Evolutionary conservation across 139 green algal species (phyloP).

Genomic region (Pseudopediastrum boryanum): DNA sequence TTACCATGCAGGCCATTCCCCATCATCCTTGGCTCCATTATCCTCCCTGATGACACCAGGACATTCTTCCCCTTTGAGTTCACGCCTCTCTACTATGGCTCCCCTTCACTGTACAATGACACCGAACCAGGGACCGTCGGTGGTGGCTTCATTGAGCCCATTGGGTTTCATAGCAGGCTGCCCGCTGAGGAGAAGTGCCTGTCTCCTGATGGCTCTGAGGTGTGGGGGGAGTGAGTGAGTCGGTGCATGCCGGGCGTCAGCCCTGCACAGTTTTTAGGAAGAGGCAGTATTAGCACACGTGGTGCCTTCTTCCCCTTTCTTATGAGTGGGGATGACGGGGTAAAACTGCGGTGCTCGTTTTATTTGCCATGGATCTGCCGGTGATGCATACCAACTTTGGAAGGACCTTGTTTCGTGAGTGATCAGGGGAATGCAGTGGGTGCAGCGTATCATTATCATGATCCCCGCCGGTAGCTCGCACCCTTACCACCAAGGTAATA

Average conservation of each 20-base stretch:
- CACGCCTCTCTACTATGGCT: constrained; percentile 6
- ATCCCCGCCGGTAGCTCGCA: no score
- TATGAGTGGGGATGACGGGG: no score
- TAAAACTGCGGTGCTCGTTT: no score
- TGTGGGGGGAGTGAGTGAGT: not conserved
- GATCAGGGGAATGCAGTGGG: no score
- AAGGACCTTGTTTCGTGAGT: no score
- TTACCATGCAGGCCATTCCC: constrained; percentile 30
- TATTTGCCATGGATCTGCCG: no score
- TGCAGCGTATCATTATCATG: no score
- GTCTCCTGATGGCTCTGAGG: not conserved
- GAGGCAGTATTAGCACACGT: not conserved
- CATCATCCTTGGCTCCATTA: constrained; percentile 39
- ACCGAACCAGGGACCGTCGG: not conserved
- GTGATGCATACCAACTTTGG: no score
- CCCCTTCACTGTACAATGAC: not conserved
- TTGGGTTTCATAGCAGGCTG: not conserved
- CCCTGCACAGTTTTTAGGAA: not conserved
- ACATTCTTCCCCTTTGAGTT: constrained; percentile 38
- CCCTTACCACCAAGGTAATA: no score
- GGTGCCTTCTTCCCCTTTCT: not conserved
- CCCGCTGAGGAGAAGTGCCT: not conserved
- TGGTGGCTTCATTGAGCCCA: not conserved
- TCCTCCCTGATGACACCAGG: not conserved
- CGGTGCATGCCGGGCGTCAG: not conserved